Conservation (phyloP, 164 flowering plant species). For the Nelumbo lutea region DNA sequence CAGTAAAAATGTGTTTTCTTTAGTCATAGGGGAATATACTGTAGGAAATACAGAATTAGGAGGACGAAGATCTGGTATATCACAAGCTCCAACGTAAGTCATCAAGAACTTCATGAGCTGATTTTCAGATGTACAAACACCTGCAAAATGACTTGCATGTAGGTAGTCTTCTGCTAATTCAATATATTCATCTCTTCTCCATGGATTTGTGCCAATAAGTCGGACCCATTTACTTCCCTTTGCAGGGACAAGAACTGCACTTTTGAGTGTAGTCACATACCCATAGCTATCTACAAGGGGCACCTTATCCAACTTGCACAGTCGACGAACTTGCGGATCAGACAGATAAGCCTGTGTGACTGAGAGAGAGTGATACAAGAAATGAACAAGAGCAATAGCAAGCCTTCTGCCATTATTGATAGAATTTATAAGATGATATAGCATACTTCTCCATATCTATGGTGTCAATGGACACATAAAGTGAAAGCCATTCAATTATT, state of each 20-base stretch:
- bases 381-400: constrained; percentile 35
- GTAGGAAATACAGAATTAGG: constrained; percentile 44
- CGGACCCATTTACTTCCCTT: constrained; percentile 54
- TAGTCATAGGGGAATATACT: constrained; percentile 41
- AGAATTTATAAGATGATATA: constrained; percentile 1
- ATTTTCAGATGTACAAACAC: constrained; percentile 17
- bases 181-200: constrained; percentile 39
- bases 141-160: constrained; percentile 30
- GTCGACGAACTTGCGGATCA: constrained; percentile 4
- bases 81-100: constrained; percentile 32
- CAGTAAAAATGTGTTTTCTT: constrained; percentile 43
- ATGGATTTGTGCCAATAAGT: constrained; percentile 51
- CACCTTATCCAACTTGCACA: constrained; percentile 26
- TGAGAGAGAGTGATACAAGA: constrained; percentile 37
- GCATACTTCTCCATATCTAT: neutral
- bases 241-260: constrained; percentile 57
- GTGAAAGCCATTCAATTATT: neutral
- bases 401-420: constrained; percentile 16
- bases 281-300: constrained; percentile 47
- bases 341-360: constrained; percentile 15
- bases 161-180: constrained; percentile 52
- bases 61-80: constrained; percentile 53
- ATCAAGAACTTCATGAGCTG: constrained; percentile 33
- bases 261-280: constrained; percentile 11
- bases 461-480: neutral